A percentile compares a stretch with the other conserved stretches of the same genome.
Conservation (phyloP, 2,329 filamentous ascomycete species). For the Colletotrichum sidae region DNA sequence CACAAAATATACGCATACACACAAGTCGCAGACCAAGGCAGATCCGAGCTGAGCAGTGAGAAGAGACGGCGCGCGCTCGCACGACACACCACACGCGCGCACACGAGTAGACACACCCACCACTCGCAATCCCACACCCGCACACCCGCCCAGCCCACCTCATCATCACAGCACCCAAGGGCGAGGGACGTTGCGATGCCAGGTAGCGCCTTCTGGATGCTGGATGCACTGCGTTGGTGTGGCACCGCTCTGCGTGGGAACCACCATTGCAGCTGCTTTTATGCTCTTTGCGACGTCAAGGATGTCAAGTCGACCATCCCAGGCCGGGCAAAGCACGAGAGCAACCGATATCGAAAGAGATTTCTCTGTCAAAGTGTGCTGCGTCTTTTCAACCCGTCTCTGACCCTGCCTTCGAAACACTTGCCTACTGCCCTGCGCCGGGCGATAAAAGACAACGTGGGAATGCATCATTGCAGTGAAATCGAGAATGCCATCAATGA, state of each 20-base stretch:
- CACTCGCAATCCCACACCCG: conserved; percentile 11
- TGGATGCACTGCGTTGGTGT: conserved; percentile 25
- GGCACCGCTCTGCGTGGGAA: conserved; percentile 18
- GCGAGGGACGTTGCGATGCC: conserved; percentile 16
- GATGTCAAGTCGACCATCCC: conserved; percentile 10
- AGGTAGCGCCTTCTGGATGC: background rate
- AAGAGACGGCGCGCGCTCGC: no score
- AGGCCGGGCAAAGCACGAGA: conserved; percentile 10
- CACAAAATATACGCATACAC: background rate
- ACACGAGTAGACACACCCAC: conserved; percentile 6
- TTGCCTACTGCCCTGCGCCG: no score
- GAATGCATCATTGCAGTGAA: conserved; percentile 10
- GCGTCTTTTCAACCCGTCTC: background rate
- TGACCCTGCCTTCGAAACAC: no score
- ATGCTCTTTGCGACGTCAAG: conserved; percentile 17
- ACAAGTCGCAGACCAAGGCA: no score
- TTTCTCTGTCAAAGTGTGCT: conserved; percentile 2
- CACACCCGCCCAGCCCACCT: conserved; percentile 17
- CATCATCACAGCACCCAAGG: conserved; percentile 1
- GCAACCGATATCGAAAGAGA: conserved; percentile 2
- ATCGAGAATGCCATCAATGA: conserved; percentile 20
- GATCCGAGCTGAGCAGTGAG: no score
- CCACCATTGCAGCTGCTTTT: conserved; percentile 10
- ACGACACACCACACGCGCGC: background rate
- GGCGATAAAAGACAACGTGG: no score